Evolutionary conservation across 441 rosid species (phyloP).

Genomic region (Brassica hybrid): DNA sequence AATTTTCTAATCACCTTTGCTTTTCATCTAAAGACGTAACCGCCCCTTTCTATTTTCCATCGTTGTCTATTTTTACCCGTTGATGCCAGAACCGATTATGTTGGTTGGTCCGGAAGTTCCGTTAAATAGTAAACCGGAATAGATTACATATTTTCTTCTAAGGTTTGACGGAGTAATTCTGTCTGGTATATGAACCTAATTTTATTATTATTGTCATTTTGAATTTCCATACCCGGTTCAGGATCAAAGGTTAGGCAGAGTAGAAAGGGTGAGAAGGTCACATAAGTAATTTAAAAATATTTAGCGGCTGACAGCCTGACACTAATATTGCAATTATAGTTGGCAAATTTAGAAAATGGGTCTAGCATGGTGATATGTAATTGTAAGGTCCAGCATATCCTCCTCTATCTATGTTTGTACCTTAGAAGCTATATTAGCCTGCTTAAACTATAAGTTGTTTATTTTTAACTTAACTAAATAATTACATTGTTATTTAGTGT

Average conservation of each 20-base stretch:
- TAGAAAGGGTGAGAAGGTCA: constrained; percentile 19
- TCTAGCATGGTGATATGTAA: constrained; percentile 20
- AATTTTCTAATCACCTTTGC: constrained; percentile 7
- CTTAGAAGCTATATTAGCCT: neutral
- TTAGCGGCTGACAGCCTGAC: constrained; percentile 35
- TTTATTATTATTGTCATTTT: neutral
- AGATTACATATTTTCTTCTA: too few species aligned
- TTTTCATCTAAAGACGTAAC: constrained; percentile 24
- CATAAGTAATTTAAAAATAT: neutral
- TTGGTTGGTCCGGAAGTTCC: constrained; percentile 20
- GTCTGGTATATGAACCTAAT: neutral
- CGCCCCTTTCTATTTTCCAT: constrained; percentile 23
- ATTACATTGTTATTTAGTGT: too few species aligned
- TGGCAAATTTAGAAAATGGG: constrained; percentile 29
- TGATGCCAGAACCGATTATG: constrained; percentile 36
- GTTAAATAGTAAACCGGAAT: constrained; percentile 16
- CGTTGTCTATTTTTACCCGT: constrained; percentile 11
- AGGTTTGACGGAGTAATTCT: neutral
- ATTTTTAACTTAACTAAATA: neutral
- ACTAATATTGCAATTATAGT: constrained; percentile 23
- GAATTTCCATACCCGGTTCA: neutral
- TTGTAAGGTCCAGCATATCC: neutral
- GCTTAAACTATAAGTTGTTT: neutral
- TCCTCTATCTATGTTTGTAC: constrained; percentile 14
- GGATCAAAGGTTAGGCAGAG: neutral